Base-by-base conservation (phyloP, 1,284 basidiomycete genomes). In the Thecaphora frezii region DNA sequence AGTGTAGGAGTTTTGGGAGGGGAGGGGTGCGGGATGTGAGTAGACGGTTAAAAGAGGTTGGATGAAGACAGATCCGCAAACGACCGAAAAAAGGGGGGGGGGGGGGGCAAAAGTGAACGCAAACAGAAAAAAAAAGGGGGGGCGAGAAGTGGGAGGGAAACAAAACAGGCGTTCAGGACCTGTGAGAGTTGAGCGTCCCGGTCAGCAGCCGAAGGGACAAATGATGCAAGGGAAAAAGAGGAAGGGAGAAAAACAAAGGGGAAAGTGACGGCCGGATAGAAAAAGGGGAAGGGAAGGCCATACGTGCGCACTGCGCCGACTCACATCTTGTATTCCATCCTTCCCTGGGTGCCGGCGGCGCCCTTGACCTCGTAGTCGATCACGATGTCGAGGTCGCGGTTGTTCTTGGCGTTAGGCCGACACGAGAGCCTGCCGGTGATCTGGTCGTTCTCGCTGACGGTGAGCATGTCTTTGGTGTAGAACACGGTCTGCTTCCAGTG, bases 401-500 rank as follows among this genome's bases (percentile, higher is more conserved):
- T 71, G 62, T 78, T 78, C 47, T 63, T 65, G 48, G 59, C 54
- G 49, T 78, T 78, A 18, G 76, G 76, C 22, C 51, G 60, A 55
- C 76, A 77, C 5, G 58, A 56, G 37, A 78, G 49, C 13, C 24
- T 65, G 36, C 75, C 76, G 22, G 63, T 59, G 47, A 78, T 73
- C 22, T 55, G 48, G 33, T 78, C 76, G 40, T 71, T 74, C 41
- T 65, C 48, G 56, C 58, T 69, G 46, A 78, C 59, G 12, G 73
- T 74, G 41, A 78, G 56, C 23, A 67, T 71, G 24, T 71, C 71
- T 30, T 70, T 71, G 42, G 77, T 76, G 68, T 78, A 78, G 51
- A 78, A 78, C 24, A 78, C 76, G 25, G 76, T 78, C 67, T 77
- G 76, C 66, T 78, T 78, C 76, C 76, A 78, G 64, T 78, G 76